Evolutionary conservation across 495 filamentous ascomycete genomes (phyloP).

Genomic region (Aspergillus bridgeri): DNA sequence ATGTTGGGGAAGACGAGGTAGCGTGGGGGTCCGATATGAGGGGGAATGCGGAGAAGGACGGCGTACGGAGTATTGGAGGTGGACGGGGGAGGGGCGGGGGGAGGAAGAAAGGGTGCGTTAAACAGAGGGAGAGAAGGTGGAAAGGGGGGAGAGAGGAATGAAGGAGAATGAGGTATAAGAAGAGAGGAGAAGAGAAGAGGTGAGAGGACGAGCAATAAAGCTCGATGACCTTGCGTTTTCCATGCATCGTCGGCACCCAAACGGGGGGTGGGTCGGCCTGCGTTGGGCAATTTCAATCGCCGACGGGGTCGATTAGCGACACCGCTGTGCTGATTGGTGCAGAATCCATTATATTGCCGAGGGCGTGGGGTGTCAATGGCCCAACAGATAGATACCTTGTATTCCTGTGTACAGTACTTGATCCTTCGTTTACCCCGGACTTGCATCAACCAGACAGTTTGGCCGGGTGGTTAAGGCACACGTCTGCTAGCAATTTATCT

Average conservation of each 20-base stretch:
- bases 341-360: conserved; percentile 11
- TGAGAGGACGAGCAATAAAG: too few relatives aligned
- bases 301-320: conserved; percentile 24
- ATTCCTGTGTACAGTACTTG: too few relatives aligned
- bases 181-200: conserved; percentile 2
- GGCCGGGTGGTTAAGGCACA: too few relatives aligned
- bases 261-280: conserved; percentile 11
- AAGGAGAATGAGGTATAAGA: conserved; percentile 1
- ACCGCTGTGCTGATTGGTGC: conserved; percentile 29
- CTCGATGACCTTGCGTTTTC: too few relatives aligned
- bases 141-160: conserved; percentile 3
- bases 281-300: conserved; percentile 35
- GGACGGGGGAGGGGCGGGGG: not conserved
- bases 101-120: too few relatives aligned
- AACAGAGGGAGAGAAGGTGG: not conserved
- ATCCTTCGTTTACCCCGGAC: too few relatives aligned
- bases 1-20: conserved; percentile 19
- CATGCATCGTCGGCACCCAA: not conserved
- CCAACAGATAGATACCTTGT: too few relatives aligned
- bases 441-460: too few relatives aligned
- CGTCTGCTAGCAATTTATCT: too few relatives aligned
- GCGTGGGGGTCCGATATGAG: not conserved
- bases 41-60: not conserved
- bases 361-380: too few relatives aligned
- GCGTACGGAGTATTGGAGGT: not conserved